Conservation (phyloP, 441 rosid species). For the Erodium trifolium region DNA sequence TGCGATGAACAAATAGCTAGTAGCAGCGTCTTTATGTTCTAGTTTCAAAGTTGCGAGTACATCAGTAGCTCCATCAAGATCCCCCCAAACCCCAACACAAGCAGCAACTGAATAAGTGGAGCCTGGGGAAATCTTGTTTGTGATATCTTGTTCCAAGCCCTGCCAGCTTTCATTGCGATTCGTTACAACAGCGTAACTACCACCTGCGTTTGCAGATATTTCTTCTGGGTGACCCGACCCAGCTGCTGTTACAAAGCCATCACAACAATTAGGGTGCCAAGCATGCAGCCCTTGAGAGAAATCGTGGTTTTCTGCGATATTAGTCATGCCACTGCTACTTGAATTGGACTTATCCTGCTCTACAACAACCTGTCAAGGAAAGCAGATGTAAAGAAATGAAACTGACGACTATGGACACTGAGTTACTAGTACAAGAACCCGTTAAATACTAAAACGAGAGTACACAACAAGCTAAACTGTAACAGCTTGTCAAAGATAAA, state of each 20-base stretch:
- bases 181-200: slow-evolving; percentile 61
- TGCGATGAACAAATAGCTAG: slow-evolving; percentile 56
- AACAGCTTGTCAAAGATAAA: not conserved
- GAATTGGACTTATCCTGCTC: slow-evolving; percentile 25
- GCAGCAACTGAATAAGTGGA: slow-evolving; percentile 53
- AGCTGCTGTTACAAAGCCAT: slow-evolving; percentile 50
- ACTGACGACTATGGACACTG: not conserved
- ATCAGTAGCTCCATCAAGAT: slow-evolving; percentile 41
- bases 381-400: slow-evolving; percentile 16
- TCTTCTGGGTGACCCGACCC: slow-evolving; percentile 31
- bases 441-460: not conserved
- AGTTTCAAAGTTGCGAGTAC: slow-evolving; percentile 69
- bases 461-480: not conserved
- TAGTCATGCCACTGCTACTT: slow-evolving; percentile 23
- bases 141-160: slow-evolving; percentile 86
- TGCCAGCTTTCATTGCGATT: slow-evolving; percentile 79
- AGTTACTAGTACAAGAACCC: not conserved
- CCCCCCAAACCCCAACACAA: slow-evolving; percentile 57
- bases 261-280: slow-evolving; percentile 76
- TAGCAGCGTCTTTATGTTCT: slow-evolving; percentile 37
- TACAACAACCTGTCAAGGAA: slow-evolving; percentile 29
- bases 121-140: slow-evolving; percentile 50
- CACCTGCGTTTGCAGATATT: slow-evolving; percentile 21
- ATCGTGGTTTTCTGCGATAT: slow-evolving; percentile 56
- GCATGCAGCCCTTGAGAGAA: slow-evolving; percentile 59